Evolutionary conservation across 768 basidiomycete species (phyloP).

Genomic region (Panus rudis): DNA sequence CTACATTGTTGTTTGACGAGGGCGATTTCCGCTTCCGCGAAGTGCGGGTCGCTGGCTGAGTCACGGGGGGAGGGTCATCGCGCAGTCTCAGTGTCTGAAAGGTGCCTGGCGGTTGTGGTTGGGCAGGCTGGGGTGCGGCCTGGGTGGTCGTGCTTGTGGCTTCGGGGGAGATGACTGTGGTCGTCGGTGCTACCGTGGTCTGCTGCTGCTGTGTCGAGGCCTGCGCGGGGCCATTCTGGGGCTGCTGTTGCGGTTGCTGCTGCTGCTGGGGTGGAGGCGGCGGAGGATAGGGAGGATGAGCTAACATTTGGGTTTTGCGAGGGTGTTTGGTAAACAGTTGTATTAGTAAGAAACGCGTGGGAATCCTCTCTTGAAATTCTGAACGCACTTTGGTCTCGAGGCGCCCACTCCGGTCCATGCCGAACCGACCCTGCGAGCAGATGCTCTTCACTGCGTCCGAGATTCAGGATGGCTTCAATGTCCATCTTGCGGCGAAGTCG

Average conservation of each 20-base stretch:
- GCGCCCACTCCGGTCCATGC: neutral
- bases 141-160: slow-evolving; percentile 8
- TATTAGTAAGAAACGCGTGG: slow-evolving; percentile 29
- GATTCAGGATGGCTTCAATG: too few relatives aligned
- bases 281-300: slow-evolving; percentile 22
- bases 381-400: slow-evolving; percentile 2
- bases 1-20: slow-evolving; percentile 35
- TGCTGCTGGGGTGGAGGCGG: slow-evolving; percentile 19
- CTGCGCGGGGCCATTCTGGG: too few relatives aligned
- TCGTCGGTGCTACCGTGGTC: slow-evolving; percentile 7
- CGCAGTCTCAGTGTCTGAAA: slow-evolving; percentile 50
- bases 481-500: too few relatives aligned
- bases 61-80: slow-evolving; percentile 41
- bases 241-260: slow-evolving; percentile 13
- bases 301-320: slow-evolving; percentile 25
- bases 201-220: neutral
- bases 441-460: too few relatives aligned
- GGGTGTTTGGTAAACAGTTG: slow-evolving; percentile 16
- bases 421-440: too few relatives aligned
- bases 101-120: slow-evolving; percentile 14
- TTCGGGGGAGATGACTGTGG: slow-evolving; percentile 10
- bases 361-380: slow-evolving; percentile 12
- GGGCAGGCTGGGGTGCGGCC: slow-evolving; percentile 12
- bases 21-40: slow-evolving; percentile 68
- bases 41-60: slow-evolving; percentile 34